A percentile compares a stretch with the other conserved stretches of the same genome.
These are phyloP conservation scores for Neckera pumila DNA, from an alignment of 225 moss, liverwort and hornwort species.

Conservation along the genomic window DNA sequence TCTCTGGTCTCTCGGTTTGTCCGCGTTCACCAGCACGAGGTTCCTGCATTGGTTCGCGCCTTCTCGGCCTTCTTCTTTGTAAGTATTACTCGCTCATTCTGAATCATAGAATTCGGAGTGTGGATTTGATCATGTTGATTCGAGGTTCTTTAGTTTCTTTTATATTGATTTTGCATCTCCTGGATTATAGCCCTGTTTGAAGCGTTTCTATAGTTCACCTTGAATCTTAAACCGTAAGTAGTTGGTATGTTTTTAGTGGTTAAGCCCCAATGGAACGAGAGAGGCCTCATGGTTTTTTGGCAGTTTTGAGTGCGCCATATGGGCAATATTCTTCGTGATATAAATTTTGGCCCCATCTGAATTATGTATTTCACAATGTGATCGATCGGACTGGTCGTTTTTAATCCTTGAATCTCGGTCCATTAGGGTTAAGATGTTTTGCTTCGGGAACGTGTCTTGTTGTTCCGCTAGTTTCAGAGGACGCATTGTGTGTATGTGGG, in stretches of 20 bases:
- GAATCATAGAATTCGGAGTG: background rate
- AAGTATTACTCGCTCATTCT: background rate
- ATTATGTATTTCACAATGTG: background rate
- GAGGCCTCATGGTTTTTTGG: background rate
- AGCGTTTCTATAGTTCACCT: background rate
- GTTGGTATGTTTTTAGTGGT: background rate
- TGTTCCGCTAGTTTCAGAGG: background rate
- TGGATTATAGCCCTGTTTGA: background rate
- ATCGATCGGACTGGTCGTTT: background rate
- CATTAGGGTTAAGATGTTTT: background rate
- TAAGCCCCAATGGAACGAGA: background rate
- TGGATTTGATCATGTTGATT: background rate
- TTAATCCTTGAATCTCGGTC: background rate
- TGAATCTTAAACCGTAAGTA: background rate
- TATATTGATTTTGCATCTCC: background rate
- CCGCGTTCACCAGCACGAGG: conserved; percentile 34
- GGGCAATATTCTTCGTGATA: background rate
- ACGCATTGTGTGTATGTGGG: background rate
- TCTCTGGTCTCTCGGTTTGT: conserved; percentile 31
- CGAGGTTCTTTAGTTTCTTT: background rate
- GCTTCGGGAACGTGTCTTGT: background rate
- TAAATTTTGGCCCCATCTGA: background rate
- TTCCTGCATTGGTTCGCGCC: conserved; percentile 30
- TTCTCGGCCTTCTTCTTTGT: conserved; percentile 61
- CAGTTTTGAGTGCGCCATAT: background rate